Evolutionary conservation across 345 rosid species (phyloP).

Genomic region (Camelina neglecta): DNA sequence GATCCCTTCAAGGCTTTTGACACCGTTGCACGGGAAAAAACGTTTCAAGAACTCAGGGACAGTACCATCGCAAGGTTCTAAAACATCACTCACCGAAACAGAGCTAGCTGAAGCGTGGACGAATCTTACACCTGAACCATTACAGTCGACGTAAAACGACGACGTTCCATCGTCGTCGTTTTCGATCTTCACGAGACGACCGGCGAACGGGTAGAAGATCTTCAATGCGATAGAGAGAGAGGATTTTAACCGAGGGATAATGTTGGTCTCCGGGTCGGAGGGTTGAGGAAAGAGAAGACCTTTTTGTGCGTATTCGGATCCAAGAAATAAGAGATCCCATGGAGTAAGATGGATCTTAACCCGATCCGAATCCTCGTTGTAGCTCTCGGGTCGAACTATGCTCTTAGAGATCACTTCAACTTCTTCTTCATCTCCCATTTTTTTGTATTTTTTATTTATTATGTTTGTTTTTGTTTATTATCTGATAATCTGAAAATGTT

Average conservation of each 20-base stretch:
- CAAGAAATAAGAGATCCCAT: constrained; percentile 38
- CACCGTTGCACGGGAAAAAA: constrained; percentile 42
- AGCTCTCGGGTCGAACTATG: constrained; percentile 32
- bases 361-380: constrained; percentile 15
- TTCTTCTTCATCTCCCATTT: constrained; percentile 16
- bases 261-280: constrained; percentile 17
- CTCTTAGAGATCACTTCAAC: constrained; percentile 25
- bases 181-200: constrained; percentile 36
- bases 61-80: constrained; percentile 6
- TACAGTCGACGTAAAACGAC: constrained; percentile 46
- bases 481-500: too few species aligned
- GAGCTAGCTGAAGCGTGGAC: constrained; percentile 43
- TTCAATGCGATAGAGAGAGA: constrained; percentile 43
- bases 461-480: too few species aligned
- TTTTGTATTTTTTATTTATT: not conserved
- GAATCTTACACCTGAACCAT: constrained; percentile 47
- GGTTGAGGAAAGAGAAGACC: constrained; percentile 42
- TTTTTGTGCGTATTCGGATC: constrained; percentile 39
- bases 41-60: constrained; percentile 34
- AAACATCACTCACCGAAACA: constrained; percentile 41
- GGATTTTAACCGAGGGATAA: constrained; percentile 27
- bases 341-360: constrained; percentile 42
- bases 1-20: constrained; percentile 33
- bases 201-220: constrained; percentile 45
- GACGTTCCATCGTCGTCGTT: constrained; percentile 33